A percentile compares a stretch with the other conserved stretches of the same genome.
Evolutionary conservation across 352 stramenopile genomes (phyloP).

Genomic region (Pythium scleroteichum): DNA sequence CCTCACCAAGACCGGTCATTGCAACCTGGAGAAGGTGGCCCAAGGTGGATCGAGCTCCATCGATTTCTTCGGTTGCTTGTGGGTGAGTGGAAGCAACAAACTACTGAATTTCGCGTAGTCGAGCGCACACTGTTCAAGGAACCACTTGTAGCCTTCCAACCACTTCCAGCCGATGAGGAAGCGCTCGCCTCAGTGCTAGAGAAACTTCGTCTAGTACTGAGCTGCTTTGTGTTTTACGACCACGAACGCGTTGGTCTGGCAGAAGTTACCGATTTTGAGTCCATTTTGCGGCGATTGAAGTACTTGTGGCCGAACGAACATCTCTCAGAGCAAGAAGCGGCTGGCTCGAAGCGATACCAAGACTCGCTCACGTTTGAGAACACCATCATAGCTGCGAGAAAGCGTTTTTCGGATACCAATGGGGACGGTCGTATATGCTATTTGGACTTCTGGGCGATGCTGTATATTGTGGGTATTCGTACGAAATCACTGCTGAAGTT

Average conservation of each 20-base stretch:
- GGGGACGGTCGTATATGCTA: conserved; percentile 73
- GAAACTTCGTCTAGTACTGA: conserved; percentile 64
- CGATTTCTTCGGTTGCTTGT: conserved; percentile 64
- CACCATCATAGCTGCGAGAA: conserved; percentile 41
- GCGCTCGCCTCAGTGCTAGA: conserved; percentile 29
- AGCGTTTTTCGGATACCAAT: conserved; percentile 54
- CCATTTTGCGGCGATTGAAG: conserved; percentile 49
- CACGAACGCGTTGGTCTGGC: conserved; percentile 57
- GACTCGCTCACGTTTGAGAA: conserved; percentile 57
- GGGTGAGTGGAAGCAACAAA: conserved; percentile 73
- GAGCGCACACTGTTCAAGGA: conserved; percentile 54
- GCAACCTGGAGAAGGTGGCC: not conserved
- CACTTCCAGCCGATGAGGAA: conserved; percentile 1
- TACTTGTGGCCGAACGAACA: conserved; percentile 67
- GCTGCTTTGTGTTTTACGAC: conserved; percentile 76
- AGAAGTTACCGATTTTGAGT: conserved; percentile 48
- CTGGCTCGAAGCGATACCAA: conserved; percentile 21
- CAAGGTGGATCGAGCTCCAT: conserved; percentile 64
- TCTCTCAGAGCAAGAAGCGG: conserved; percentile 39
- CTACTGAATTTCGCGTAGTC: conserved; percentile 45
- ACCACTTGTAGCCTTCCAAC: conserved; percentile 20
- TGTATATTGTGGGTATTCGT: conserved; percentile 74
- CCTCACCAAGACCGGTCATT: not conserved
- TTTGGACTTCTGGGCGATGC: conserved; percentile 82
- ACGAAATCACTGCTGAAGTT: conserved; percentile 57